phyloP scores from a whole-genome alignment of 1,284 basidiomycete genomes.

The Vanrija sp. region DNA sequence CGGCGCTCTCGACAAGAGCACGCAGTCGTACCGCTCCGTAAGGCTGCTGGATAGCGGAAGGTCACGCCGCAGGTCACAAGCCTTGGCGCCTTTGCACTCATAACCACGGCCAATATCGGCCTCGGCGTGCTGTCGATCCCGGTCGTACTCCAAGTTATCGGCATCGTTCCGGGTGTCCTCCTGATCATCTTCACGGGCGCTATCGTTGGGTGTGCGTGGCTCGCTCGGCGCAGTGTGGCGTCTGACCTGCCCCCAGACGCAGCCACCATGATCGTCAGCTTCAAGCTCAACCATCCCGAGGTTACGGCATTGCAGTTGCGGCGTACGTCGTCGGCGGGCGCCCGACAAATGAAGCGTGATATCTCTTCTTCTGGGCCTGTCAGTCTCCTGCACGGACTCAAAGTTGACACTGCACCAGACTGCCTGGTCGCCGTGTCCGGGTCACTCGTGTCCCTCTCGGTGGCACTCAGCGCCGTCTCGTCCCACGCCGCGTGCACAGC shows the following conservation, averaged over 20 bases:
- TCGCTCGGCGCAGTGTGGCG: neutral
- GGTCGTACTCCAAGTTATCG: slow-evolving; percentile 24
- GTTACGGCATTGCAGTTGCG: slow-evolving; percentile 35
- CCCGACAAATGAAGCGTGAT: neutral
- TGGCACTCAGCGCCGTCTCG: slow-evolving; percentile 47
- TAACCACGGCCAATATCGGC: slow-evolving; percentile 25
- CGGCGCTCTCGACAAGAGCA: too few species aligned
- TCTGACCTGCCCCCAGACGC: too few species aligned
- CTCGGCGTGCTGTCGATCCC: slow-evolving; percentile 32
- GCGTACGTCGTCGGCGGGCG: slow-evolving; percentile 14
- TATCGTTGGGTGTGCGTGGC: slow-evolving; percentile 19
- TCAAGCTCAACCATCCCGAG: slow-evolving; percentile 40
- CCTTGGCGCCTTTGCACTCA: slow-evolving; percentile 8
- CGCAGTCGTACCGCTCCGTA: too few species aligned
- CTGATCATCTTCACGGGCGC: slow-evolving; percentile 17
- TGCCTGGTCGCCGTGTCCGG: slow-evolving; percentile 7
- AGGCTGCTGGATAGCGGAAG: too few species aligned
- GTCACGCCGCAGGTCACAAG: too few species aligned
- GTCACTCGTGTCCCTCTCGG: slow-evolving; percentile 31
- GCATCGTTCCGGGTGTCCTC: slow-evolving; percentile 29
- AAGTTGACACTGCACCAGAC: neutral
- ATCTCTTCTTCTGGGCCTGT: slow-evolving; percentile 2
- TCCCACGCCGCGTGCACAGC: slow-evolving; percentile 44
- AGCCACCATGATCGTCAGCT: slow-evolving; percentile 28
- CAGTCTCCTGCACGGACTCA: neutral